phyloP scores from a whole-genome alignment of 139 green algal species.

The Marvania coccoides region DNA sequence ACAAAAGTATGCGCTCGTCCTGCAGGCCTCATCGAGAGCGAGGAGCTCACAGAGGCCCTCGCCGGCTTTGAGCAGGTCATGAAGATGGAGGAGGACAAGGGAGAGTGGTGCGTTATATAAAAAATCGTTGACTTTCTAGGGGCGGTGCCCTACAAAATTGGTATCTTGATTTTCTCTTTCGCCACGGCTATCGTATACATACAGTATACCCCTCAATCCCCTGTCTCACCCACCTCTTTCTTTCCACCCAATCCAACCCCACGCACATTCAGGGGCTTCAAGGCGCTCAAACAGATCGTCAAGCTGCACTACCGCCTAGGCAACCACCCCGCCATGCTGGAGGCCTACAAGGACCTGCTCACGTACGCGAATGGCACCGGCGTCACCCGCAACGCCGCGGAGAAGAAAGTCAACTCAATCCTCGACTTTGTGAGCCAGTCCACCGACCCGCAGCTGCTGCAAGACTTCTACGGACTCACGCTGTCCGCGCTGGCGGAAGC shows the following conservation, averaged over 20 bases:
- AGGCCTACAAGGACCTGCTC: conserved; percentile 68
- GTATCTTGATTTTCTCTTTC: no score
- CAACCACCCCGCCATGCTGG: conserved; percentile 12
- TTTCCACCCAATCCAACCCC: background rate
- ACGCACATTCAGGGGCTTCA: conserved; percentile 96
- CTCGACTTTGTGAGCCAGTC: conserved; percentile 79
- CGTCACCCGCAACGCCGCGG: conserved; percentile 90
- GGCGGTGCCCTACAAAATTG: no score
- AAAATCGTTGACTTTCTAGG: no score
- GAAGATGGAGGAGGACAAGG: conserved; percentile 90
- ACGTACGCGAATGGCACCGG: conserved; percentile 68
- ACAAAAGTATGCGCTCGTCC: background rate
- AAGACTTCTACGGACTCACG: conserved; percentile 94
- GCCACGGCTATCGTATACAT: no score
- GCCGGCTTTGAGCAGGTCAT: conserved; percentile 88
- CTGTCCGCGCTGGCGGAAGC: conserved; percentile 74
- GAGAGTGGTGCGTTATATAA: conserved; percentile 76
- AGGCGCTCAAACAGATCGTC: conserved; percentile 96
- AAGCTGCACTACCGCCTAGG: conserved; percentile 85
- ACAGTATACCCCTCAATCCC: no score
- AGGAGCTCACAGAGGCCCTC: conserved; percentile 65
- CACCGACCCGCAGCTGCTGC: conserved; percentile 70
- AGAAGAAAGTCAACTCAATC: conserved; percentile 99
- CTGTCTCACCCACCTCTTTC: background rate
- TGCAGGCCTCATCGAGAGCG: conserved; percentile 74